These are phyloP conservation scores for Fusarium falciforme DNA, from an alignment of 2,329 filamentous ascomycete species.

Conservation along the genomic window DNA sequence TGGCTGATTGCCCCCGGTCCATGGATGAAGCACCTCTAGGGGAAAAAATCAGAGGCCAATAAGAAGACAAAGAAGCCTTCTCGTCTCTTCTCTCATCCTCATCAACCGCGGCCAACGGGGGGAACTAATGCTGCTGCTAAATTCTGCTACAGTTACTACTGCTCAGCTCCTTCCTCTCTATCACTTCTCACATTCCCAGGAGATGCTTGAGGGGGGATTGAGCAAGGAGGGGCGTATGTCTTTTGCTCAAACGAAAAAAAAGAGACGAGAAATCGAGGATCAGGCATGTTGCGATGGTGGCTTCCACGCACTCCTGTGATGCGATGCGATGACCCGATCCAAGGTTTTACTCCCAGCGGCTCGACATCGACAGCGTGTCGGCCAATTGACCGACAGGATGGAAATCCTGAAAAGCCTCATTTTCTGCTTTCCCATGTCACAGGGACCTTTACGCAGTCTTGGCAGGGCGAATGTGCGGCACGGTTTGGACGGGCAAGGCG, in stretches of 20 bases:
- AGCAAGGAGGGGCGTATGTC: constrained; percentile 4
- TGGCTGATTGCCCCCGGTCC: constrained; percentile 8
- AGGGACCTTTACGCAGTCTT: constrained; percentile 9
- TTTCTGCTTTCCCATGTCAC: constrained; percentile 4
- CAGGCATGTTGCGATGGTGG: constrained; percentile 31
- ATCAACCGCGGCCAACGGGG: constrained; percentile 13
- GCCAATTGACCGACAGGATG: constrained; percentile 17
- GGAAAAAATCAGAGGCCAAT: constrained; percentile 18
- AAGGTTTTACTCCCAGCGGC: constrained; percentile 10
- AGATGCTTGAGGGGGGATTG: constrained; percentile 1
- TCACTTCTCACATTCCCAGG: constrained; percentile 33
- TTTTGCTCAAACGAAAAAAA: not conserved
- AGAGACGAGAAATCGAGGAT: constrained; percentile 4
- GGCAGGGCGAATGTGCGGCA: constrained; percentile 21
- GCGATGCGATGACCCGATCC: constrained; percentile 30
- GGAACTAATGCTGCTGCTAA: constrained; percentile 18
- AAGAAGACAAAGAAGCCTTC: constrained; percentile 6
- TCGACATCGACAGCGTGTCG: constrained; percentile 23
- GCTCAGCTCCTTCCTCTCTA: not conserved
- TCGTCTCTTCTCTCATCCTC: constrained; percentile 30
- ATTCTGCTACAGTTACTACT: constrained; percentile 16
- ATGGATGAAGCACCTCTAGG: constrained; percentile 7
- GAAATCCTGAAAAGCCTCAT: constrained; percentile 15
- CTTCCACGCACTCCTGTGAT: constrained; percentile 8
- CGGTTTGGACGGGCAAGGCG: not conserved